Percentiles rank a stretch among this genome's conserved stretches.
Conservation (phyloP, 169 alveolate species). For the Miamiensis avidus region DNA sequence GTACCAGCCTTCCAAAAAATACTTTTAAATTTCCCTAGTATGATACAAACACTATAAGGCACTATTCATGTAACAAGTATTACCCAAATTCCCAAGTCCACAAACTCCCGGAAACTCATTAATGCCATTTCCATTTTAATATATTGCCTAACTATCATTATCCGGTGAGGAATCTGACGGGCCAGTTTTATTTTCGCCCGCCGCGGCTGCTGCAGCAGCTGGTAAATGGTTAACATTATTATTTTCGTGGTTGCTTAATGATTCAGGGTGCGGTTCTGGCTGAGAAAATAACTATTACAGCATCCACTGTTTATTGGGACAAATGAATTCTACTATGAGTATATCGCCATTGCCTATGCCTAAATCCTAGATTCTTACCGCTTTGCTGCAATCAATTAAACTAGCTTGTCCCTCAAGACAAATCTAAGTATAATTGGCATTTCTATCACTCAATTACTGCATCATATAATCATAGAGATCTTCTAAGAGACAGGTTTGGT, state of each 20-base stretch:
- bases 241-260: neutral
- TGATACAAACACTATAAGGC: constrained; percentile 74
- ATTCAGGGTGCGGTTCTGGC: neutral
- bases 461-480: neutral
- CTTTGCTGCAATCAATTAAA: neutral
- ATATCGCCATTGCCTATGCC: neutral
- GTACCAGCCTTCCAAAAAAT: constrained; percentile 55
- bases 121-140: no score
- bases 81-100: constrained; percentile 82
- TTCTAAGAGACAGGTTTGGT: no score
- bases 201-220: neutral
- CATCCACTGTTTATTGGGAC: neutral
- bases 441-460: no score
- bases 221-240: no score
- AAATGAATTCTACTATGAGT: neutral
- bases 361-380: neutral
- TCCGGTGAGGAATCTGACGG: neutral
- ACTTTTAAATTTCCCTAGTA: constrained; percentile 60
- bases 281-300: neutral
- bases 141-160: neutral
- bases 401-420: neutral
- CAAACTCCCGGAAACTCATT: neutral
- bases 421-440: no score
- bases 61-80: constrained; percentile 85
- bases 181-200: no score